phyloP scores from a whole-genome alignment of 1,284 basidiomycete genomes.

The Ganoderma lingzhi region DNA sequence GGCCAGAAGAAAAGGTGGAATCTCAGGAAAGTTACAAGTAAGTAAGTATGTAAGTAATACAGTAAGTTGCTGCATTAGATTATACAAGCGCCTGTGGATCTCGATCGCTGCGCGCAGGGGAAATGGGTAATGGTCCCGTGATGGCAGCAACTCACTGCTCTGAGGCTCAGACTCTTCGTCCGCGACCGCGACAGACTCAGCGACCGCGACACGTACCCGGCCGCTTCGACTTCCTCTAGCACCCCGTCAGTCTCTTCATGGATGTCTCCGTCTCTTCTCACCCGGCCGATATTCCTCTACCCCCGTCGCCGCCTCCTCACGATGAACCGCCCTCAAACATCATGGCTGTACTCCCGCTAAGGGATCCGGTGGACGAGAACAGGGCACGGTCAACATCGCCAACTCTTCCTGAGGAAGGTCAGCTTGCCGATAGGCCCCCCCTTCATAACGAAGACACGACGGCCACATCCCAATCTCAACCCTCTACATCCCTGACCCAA shows the following conservation, averaged over 20 bases:
- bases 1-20: not conserved
- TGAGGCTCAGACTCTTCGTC: conserved; percentile 9
- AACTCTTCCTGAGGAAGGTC: conserved; percentile 14
- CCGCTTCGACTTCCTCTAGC: conserved; percentile 24
- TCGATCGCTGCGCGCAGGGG: conserved; percentile 23
- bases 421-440: conserved; percentile 9
- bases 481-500: conserved; percentile 8
- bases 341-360: conserved; percentile 24
- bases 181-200: conserved; percentile 16
- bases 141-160: conserved; percentile 30
- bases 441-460: conserved; percentile 16
- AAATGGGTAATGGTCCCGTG: conserved; percentile 36
- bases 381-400: conserved; percentile 22
- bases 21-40: too few relatives aligned
- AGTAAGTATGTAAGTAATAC: too few relatives aligned
- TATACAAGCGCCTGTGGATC: conserved; percentile 17
- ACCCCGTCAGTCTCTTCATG: conserved; percentile 32
- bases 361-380: conserved; percentile 35
- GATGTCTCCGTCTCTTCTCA: conserved; percentile 37
- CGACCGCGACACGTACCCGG: conserved; percentile 24
- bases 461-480: conserved; percentile 11
- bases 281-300: conserved; percentile 38
- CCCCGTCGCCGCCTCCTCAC: conserved; percentile 38
- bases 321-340: conserved; percentile 32
- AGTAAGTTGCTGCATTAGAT: not conserved